Base-by-base conservation (phyloP, 345 rosid genomes). In the Noccaea caerulescens region DNA sequence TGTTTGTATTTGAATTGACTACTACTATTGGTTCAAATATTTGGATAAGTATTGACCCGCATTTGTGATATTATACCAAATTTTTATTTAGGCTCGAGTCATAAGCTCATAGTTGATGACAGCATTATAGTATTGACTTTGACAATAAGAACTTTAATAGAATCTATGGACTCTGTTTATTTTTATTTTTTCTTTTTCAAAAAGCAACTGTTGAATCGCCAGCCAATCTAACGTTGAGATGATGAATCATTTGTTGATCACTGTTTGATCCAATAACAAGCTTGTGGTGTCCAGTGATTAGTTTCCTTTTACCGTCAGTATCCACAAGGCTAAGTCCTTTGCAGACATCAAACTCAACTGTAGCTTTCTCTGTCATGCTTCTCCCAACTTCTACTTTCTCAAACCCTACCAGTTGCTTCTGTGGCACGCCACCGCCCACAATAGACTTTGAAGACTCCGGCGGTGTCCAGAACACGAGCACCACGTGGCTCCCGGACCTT, bases 401-500 rank as follows among this genome's bases (percentile, higher is more conserved):
- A 67, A 90, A 90, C 61, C 84, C 87, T 36, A 79, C 71, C 66
- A 90, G 52, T 76, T 90, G 79, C 76, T 12, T 14, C 18, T 43
- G 73, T 23, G 86, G 88, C 54, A 65, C 80, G 11, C 87, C 80
- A 1, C 84, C 77, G 0, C 14, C 54, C 7, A 81, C 67, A 20
- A 50, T 14, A 50, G 39, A 41, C 72, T 27, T 69, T 11, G 64
- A 41, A 2, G 81, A 45, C 45, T 63, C 65, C 0, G 84, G 82
- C 0, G 90, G 87, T 72, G 66, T 80, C 86, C 83, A 85, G 57
- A 85, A 84, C 62, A 90, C 76, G 30, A 88, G 82, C 49, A 87
- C 86, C 69, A 80, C 84, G 38, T 82, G 88, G 51, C 56, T 60
- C 12, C 93, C 96, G 2, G 50, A 64, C 65, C 68, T 51, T 5